Conservation (phyloP, 1,139 yeast genomes). For the Pichia sp. region DNA sequence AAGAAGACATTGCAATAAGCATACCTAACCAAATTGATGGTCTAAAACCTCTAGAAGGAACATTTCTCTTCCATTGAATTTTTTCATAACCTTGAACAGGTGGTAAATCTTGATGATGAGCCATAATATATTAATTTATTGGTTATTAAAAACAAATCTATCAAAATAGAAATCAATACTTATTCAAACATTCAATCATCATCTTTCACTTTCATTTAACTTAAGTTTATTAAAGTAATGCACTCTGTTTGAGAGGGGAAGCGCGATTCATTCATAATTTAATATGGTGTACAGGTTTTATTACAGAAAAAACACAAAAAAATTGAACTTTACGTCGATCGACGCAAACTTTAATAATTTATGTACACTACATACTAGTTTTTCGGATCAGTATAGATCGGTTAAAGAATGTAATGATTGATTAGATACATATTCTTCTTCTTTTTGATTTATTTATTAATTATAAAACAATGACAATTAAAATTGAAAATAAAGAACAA, state of each 20-base stretch:
- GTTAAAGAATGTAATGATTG: no score
- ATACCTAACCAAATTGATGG: conserved; percentile 68
- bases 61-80: conserved; percentile 83
- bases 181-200: no score
- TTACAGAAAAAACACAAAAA: no score
- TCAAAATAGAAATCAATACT: no score
- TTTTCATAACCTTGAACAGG: conserved; percentile 85
- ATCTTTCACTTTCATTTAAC: background rate
- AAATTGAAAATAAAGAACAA: conserved; percentile 41
- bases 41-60: conserved; percentile 81
- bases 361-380: no score
- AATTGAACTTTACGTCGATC: background rate
- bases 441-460: no score
- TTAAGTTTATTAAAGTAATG: no score
- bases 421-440: no score
- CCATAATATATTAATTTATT: conserved; percentile 13
- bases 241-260: background rate
- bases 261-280: background rate
- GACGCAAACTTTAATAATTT: background rate
- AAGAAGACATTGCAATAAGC: conserved; percentile 55
- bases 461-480: conserved; percentile 25
- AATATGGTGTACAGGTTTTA: background rate
- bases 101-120: conserved; percentile 68
- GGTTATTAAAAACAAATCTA: no score
- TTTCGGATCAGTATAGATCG: no score